Evolutionary conservation across 2,329 filamentous ascomycete genomes (phyloP), one percentile per base, ranked within the genome.

Genomic region (Fusarium sp.): DNA sequence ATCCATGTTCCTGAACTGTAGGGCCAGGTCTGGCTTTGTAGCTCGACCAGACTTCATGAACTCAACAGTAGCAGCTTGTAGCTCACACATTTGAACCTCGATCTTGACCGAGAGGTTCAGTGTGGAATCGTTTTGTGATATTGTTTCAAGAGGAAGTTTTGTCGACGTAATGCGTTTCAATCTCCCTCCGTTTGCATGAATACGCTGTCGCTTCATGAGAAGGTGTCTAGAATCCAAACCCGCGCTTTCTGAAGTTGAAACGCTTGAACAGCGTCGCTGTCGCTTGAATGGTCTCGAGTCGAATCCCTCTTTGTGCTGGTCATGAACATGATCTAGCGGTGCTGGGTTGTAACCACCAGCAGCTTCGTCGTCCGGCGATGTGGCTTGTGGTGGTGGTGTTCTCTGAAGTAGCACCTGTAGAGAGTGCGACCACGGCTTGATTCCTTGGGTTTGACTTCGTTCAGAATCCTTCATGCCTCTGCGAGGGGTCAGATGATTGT

Each of bases 101-200:
- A 70, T 42, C 31, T 56, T 69, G 35, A 57, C 54, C 26, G 63
- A 73, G 26, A 75, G 31, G 36, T 61, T 55, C 45, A 73, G 69
- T 13, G 75, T 77, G 48, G 70, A 47, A 35, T 75, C 54, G 8
- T 58, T 45, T 33, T 18, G 57, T 26, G 80, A 69, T n/a, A 76
- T 75, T 33, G 49, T 74, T 66, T 80, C 80, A 13, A 81, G 64
- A 14, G 79, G 77, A 39, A 80, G 69, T 41, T 57, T 73, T 26
- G 57, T 73, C 10, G 77, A 78, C 20, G 67, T 69, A 22, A 77
- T 33, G 24, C 77, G 68, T 64, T 74, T 78, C 39, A 61, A 48
- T 38, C 69, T 72, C 26, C 72, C 74, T 26, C 72, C 66, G 35
- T 47, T 63, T 36, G 69, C 62, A 35, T 55, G 70, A 39, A 72